Evolutionary conservation across 352 stramenopile species (phyloP).

Genomic region (Plasmopara halstedii): DNA sequence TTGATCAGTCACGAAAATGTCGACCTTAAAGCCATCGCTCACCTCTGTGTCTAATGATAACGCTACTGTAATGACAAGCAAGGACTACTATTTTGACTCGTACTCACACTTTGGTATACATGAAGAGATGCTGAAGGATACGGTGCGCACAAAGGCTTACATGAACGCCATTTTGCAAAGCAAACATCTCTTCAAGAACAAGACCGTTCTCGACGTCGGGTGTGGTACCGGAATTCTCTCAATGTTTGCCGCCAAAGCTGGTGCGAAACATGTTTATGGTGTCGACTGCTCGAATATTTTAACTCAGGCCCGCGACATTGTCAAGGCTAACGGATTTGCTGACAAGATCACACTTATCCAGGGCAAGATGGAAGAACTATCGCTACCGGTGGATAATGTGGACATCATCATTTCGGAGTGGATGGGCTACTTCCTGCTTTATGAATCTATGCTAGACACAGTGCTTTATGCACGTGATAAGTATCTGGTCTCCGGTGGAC

Average conservation of each 20-base stretch:
- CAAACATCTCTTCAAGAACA: slow-evolving; percentile 94
- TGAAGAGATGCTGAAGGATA: slow-evolving; percentile 98
- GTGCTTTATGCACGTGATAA: slow-evolving; percentile 95
- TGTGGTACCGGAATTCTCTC: slow-evolving; percentile 95
- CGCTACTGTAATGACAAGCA: slow-evolving; percentile 75
- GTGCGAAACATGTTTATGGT: slow-evolving; percentile 89
- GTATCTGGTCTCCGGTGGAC: slow-evolving; percentile 87
- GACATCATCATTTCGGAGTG: slow-evolving; percentile 99
- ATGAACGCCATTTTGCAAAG: slow-evolving; percentile 97
- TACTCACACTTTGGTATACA: slow-evolving; percentile 99
- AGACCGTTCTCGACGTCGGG: slow-evolving; percentile 95
- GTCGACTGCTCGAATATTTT: slow-evolving; percentile 95
- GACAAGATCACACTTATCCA: slow-evolving; percentile 94
- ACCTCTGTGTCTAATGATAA: slow-evolving; percentile 10
- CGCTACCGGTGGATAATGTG: slow-evolving; percentile 89
- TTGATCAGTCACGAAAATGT: slow-evolving; percentile 26
- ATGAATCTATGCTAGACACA: slow-evolving; percentile 97
- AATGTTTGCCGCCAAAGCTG: slow-evolving; percentile 95
- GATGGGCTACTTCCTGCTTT: slow-evolving; percentile 98
- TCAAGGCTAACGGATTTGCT: slow-evolving; percentile 90
- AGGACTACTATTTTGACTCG: slow-evolving; percentile 98
- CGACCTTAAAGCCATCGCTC: slow-evolving; percentile 19
- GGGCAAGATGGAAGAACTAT: slow-evolving; percentile 90
- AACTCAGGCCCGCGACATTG: slow-evolving; percentile 91
- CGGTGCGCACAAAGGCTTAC: slow-evolving; percentile 95